Conservation (phyloP, 257 asterid species). For the Solanum corneliomulleri region DNA sequence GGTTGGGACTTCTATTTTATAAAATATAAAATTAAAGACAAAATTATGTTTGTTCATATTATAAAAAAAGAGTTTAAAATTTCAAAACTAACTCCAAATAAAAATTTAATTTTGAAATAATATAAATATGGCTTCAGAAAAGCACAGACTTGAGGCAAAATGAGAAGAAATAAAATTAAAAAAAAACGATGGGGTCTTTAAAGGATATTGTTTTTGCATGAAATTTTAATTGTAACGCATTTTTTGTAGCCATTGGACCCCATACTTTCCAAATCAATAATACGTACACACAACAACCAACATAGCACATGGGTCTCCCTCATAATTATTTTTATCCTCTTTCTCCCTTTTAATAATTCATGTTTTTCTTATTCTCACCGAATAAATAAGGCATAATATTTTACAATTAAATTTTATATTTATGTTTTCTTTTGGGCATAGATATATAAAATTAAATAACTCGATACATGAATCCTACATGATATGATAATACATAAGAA, state of each 20-base stretch:
- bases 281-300: neutral
- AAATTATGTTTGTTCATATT: neutral
- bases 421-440: too few relatives aligned
- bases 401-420: too few relatives aligned
- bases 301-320: neutral
- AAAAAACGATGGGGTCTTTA: neutral
- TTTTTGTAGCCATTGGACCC: neutral
- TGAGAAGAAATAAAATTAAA: neutral
- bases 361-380: neutral
- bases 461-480: too few relatives aligned
- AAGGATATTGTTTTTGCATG: neutral
- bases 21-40: neutral
- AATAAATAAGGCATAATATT: too few relatives aligned
- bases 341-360: neutral
- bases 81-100: neutral
- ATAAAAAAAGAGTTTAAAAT: neutral
- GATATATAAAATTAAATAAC: too few relatives aligned
- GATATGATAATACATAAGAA: too few relatives aligned
- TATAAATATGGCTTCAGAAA: neutral
- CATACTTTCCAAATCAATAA: neutral
- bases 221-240: neutral
- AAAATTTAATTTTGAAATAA: neutral
- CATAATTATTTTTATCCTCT: neutral
- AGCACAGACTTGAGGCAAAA: neutral
- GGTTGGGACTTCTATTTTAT: neutral